A percentile compares a stretch with the other conserved stretches of the same genome.
phyloP scores from a whole-genome alignment of 192 early-diverging fungal species.

The Backusella parvicylindrica region DNA sequence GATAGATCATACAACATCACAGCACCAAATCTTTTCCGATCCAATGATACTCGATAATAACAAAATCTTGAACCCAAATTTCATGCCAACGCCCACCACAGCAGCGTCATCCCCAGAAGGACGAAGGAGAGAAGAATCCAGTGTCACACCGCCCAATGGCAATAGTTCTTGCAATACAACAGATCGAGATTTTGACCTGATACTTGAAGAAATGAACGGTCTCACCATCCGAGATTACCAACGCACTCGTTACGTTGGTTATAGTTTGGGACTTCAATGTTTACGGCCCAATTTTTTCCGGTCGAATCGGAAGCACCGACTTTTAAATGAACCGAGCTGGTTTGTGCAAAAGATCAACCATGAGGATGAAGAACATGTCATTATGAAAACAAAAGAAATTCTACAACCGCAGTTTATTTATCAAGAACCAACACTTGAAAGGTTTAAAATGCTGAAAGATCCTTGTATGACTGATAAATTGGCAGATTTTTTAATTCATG shows the following conservation, averaged over 20 bases:
- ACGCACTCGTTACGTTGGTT: slow-evolving; percentile 66
- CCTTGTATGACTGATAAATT: slow-evolving; percentile 12
- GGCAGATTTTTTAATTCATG: slow-evolving; percentile 17
- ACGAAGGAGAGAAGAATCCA: too few species aligned
- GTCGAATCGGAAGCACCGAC: slow-evolving; percentile 28
- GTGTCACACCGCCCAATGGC: neutral
- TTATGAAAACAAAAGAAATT: slow-evolving; percentile 20
- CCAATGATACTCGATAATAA: neutral
- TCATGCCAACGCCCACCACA: neutral
- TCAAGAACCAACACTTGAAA: neutral
- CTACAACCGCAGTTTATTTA: neutral
- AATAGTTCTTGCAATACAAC: neutral
- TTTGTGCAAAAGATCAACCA: slow-evolving; percentile 40
- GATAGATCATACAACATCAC: neutral
- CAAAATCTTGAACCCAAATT: neutral
- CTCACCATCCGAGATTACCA: slow-evolving; percentile 62
- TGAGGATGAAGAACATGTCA: slow-evolving; percentile 25
- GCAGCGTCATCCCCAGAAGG: too few species aligned
- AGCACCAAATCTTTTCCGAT: neutral
- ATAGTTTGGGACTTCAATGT: slow-evolving; percentile 67
- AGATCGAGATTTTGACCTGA: neutral
- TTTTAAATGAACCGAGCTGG: slow-evolving; percentile 36
- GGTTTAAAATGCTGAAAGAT: neutral
- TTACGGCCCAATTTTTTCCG: slow-evolving; percentile 43
- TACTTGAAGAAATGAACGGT: slow-evolving; percentile 52